phyloP scores from a whole-genome alignment of 768 basidiomycete genomes.

The Lyophyllum atratum region DNA sequence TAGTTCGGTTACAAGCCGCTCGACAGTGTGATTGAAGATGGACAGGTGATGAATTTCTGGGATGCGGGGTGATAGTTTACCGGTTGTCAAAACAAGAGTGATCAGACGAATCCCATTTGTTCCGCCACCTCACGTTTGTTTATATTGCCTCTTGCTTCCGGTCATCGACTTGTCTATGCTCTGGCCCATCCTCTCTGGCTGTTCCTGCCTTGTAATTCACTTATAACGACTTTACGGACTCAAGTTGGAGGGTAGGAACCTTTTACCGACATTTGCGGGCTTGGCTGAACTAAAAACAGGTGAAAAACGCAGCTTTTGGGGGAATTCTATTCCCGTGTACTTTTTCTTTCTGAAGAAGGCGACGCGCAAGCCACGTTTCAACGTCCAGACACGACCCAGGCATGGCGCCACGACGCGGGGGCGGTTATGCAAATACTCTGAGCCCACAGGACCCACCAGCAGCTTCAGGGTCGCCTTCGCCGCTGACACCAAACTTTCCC shows the following conservation, averaged over 20 bases:
- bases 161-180: conserved; percentile 17
- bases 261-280: not conserved
- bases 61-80: not conserved
- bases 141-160: conserved; percentile 14
- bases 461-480: conserved; percentile 29
- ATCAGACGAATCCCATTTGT: conserved; percentile 2
- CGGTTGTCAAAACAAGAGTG: conserved; percentile 9
- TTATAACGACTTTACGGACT: conserved; percentile 1
- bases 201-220: conserved; percentile 3
- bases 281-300: not conserved
- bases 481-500: conserved; percentile 39
- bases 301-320: conserved; percentile 9
- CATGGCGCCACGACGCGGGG: conserved; percentile 55
- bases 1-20: conserved; percentile 3
- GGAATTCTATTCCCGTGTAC: not conserved
- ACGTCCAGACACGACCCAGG: conserved; percentile 3
- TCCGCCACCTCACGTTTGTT: conserved; percentile 17
- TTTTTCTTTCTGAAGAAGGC: conserved; percentile 7
- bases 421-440: conserved; percentile 38
- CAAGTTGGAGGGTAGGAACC: not conserved
- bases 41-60: conserved; percentile 13
- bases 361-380: conserved; percentile 1
- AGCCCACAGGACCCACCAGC: conserved; percentile 36
- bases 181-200: conserved; percentile 9
- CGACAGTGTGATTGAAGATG: not conserved